Conservation (phyloP, 257 asterid species). For the Penstemon eatonii region DNA sequence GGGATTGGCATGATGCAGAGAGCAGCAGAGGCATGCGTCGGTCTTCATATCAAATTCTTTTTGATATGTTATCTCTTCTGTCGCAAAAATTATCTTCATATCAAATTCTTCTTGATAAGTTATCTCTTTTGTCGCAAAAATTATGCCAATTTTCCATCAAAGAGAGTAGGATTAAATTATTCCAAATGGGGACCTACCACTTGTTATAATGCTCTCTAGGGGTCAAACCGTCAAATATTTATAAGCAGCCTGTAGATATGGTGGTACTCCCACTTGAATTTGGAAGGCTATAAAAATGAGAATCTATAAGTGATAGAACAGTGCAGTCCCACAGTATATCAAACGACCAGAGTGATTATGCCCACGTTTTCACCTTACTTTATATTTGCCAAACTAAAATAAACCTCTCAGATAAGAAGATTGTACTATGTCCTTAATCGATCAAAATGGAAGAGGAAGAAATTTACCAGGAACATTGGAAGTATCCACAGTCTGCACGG, state of each 20-base stretch:
- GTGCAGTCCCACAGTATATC: background rate
- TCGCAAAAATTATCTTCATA: background rate
- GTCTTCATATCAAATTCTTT: background rate
- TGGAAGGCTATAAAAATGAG: background rate
- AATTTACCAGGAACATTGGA: constrained; percentile 88
- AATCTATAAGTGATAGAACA: background rate
- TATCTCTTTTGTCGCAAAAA: too few relatives aligned
- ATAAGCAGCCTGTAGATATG: background rate
- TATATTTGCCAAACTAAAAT: background rate
- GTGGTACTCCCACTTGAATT: background rate
- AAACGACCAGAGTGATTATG: background rate
- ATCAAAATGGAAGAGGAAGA: constrained; percentile 15
- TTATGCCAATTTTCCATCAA: too few relatives aligned
- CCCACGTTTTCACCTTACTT: background rate
- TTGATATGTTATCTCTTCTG: too few relatives aligned
- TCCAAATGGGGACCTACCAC: too few relatives aligned
- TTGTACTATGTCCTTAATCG: background rate
- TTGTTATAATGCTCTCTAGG: too few relatives aligned
- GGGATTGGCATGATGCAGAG: background rate
- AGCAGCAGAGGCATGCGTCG: background rate
- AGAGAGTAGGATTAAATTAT: too few relatives aligned
- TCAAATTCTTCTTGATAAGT: too few relatives aligned
- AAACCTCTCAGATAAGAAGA: background rate
- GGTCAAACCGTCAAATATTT: too few relatives aligned
- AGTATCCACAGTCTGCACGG: constrained; percentile 93